These are phyloP conservation scores for Pseudoneurospora amorphoporcata DNA, from an alignment of 495 filamentous ascomycete species.

Conservation along the genomic window DNA sequence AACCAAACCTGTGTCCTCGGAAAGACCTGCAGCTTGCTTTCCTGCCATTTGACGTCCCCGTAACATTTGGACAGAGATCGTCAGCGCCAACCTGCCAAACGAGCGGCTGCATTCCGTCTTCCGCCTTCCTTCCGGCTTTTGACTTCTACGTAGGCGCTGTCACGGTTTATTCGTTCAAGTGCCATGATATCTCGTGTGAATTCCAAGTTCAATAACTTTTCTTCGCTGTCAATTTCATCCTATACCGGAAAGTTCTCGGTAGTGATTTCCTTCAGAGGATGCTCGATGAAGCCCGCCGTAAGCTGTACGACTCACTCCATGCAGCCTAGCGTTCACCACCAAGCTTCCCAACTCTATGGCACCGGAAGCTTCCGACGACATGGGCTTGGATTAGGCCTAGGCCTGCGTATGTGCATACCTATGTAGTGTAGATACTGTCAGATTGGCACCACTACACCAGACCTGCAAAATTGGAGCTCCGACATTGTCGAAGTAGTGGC, in stretches of 20 bases:
- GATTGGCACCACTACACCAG: too few species aligned
- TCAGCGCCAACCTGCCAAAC: neutral
- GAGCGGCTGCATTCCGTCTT: neutral
- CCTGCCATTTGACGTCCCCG: neutral
- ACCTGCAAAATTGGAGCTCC: too few species aligned
- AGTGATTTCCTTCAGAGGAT: neutral
- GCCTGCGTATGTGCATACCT: too few species aligned
- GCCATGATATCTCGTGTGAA: neutral
- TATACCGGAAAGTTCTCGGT: neutral
- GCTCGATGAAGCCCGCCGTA: neutral
- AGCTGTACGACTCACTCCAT: neutral
- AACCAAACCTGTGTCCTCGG: too few species aligned
- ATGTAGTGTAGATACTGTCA: neutral
- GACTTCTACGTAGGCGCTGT: neutral
- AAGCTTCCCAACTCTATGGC: neutral
- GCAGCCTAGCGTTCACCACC: neutral
- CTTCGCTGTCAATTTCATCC: neutral
- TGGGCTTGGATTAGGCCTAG: neutral
- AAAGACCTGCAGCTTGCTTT: neutral
- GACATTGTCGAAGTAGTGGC: too few species aligned
- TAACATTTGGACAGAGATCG: neutral
- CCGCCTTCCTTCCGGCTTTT: neutral
- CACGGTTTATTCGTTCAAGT: neutral
- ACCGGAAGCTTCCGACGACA: neutral
- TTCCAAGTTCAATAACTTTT: neutral